Evolutionary conservation across 345 rosid genomes (phyloP), one percentile per base, ranked within the genome.

Genomic region (Lagerstroemia speciosa): DNA sequence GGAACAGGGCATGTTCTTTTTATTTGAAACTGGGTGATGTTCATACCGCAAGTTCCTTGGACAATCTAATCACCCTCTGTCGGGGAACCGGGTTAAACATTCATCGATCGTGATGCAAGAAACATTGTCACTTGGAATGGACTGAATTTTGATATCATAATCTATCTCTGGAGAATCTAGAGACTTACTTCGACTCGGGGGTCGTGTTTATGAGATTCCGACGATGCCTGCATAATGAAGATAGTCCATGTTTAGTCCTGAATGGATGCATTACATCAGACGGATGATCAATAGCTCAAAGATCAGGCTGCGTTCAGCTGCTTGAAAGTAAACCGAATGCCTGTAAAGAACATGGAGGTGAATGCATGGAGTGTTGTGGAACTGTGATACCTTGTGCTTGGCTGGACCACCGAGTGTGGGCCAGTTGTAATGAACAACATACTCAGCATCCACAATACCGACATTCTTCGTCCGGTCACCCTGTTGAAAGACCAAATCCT

Each of bases 371-470:
- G 37, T 20, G 33, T n/a, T 48, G 50, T 60, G 45, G 31, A 58
- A 46, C 17, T 15, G 26, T 34, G 58, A n/a, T 55, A 83, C 89
- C 87, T 81, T 70, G 50, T 65, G 71, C 68, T 65, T 65, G 60
- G 48, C 66, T 36, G 45, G 53, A 40, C 76, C 81, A 27, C 93
- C 93, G 7, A 88, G 89, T 12, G 93, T 88, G 22, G 90, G 89
- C 57, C 72, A 86, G 61, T 82, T 84, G 72, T 79, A 75, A 64
- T 88, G 93, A 11, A 81, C 70, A 53, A 88, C 71, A 73, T 88
- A 88, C 71, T 88, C 90, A 14, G 85, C 86, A 77, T 88, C 93
- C 16, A 88, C 89, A 60, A 88, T 74, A 55, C 93, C 93, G 11
- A 88, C 80, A 36, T 75, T 82, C 75, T 75, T 77, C 4, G 75